Evolutionary conservation across 176 grass and related monocot genomes (phyloP).

Genomic region (Rhynchospora breviuscula): DNA sequence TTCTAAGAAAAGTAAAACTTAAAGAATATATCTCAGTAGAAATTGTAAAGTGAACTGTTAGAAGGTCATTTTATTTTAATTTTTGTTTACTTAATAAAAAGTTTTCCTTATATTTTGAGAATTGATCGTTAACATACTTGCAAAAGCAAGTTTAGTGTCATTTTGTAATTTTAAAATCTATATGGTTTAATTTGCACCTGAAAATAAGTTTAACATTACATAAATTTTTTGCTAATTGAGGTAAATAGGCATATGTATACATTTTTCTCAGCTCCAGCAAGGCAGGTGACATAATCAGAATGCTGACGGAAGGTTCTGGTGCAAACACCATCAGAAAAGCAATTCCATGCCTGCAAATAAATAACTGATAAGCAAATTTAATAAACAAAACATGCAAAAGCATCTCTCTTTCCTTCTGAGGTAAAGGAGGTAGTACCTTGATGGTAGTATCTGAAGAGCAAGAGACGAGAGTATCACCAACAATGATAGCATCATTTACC

Average conservation of each 20-base stretch:
- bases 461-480: slow-evolving; percentile 84
- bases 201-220: neutral
- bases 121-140: neutral
- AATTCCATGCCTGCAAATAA: slow-evolving; percentile 72
- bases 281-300: slow-evolving; percentile 95
- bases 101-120: neutral
- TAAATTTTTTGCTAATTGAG: neutral
- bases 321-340: slow-evolving; percentile 70
- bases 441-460: slow-evolving; percentile 96
- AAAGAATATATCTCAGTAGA: neutral
- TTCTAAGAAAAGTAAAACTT: neutral
- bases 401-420: neutral
- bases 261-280: slow-evolving; percentile 78
- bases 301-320: slow-evolving; percentile 79
- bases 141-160: neutral
- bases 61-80: neutral
- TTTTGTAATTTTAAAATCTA: neutral
- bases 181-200: neutral
- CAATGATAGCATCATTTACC: slow-evolving; percentile 92
- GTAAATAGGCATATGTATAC: slow-evolving; percentile 36
- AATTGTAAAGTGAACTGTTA: neutral
- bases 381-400: slow-evolving; percentile 5
- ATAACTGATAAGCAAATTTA: neutral
- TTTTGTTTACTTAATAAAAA: neutral
- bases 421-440: slow-evolving; percentile 51